phyloP scores from a whole-genome alignment of 768 basidiomycete genomes.

The Russula lepida region DNA sequence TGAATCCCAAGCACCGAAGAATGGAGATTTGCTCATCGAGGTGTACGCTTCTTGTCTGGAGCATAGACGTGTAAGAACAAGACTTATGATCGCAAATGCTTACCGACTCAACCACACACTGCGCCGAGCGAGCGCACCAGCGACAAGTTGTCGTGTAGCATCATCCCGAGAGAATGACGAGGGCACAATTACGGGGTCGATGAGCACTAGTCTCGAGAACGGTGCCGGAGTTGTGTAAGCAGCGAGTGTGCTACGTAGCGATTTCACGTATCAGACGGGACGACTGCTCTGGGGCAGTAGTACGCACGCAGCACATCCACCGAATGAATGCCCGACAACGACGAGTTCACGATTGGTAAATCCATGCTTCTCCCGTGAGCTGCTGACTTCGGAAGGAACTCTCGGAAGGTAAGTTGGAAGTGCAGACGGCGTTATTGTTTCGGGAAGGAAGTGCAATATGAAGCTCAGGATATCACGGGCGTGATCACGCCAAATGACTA shows the following conservation, averaged over 20 bases:
- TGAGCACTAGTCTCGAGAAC: constrained; percentile 61
- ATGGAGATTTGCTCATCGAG: constrained; percentile 44
- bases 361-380: constrained; percentile 38
- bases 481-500: constrained; percentile 76
- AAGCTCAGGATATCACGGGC: constrained; percentile 74
- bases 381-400: constrained; percentile 36
- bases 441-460: constrained; percentile 57
- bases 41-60: constrained; percentile 52
- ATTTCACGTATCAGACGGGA: not conserved
- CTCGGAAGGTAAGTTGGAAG: constrained; percentile 50
- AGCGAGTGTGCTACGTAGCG: constrained; percentile 53
- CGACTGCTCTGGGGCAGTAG: not conserved
- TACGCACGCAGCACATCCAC: constrained; percentile 68
- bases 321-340: constrained; percentile 76
- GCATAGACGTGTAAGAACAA: not conserved
- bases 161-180: not conserved
- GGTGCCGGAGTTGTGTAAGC: constrained; percentile 55
- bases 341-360: constrained; percentile 49
- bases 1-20: constrained; percentile 67
- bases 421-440: constrained; percentile 23
- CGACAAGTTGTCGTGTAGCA: constrained; percentile 16
- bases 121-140: constrained; percentile 49
- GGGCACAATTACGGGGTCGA: constrained; percentile 67
- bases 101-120: constrained; percentile 57
- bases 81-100: not conserved